A percentile compares a stretch with the other conserved stretches of the same genome.
Evolutionary conservation across 768 basidiomycete genomes (phyloP).

Genomic region (Amanita muscaria): DNA sequence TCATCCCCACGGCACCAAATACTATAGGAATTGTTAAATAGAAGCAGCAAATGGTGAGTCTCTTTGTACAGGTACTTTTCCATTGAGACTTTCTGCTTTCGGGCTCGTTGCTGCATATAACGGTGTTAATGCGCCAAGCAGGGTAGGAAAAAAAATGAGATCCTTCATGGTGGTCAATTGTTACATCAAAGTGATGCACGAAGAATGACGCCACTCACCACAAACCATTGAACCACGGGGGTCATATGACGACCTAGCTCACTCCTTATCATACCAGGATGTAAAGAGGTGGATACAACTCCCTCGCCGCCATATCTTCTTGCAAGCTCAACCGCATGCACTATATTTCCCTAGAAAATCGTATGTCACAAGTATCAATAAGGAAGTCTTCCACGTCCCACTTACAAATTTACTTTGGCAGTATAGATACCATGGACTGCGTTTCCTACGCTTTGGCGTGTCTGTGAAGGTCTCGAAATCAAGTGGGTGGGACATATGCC

Average conservation of each 20-base stretch:
- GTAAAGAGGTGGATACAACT: constrained; percentile 32
- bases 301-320: constrained; percentile 33
- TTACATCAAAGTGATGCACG: neutral
- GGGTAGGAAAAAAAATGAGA: constrained; percentile 15
- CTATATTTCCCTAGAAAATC: constrained; percentile 28
- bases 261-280: constrained; percentile 35
- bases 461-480: constrained; percentile 32
- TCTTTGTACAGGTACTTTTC: constrained; percentile 22
- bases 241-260: constrained; percentile 24
- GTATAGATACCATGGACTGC: constrained; percentile 19
- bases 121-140: constrained; percentile 31
- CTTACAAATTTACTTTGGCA: constrained; percentile 32
- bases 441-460: constrained; percentile 24
- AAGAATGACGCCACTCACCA: constrained; percentile 12
- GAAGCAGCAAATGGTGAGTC: constrained; percentile 3
- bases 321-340: constrained; percentile 34
- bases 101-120: constrained; percentile 32
- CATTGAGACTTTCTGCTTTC: constrained; percentile 22
- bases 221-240: constrained; percentile 4
- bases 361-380: neutral
- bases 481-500: constrained; percentile 20
- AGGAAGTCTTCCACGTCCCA: neutral
- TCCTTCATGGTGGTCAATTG: constrained; percentile 5
- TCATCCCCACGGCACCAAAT: constrained; percentile 27
- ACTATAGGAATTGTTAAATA: constrained; percentile 12